Conservation (phyloP, 805 yeast genomes). For the Sugiyamaella boreocaroliniensis region DNA sequence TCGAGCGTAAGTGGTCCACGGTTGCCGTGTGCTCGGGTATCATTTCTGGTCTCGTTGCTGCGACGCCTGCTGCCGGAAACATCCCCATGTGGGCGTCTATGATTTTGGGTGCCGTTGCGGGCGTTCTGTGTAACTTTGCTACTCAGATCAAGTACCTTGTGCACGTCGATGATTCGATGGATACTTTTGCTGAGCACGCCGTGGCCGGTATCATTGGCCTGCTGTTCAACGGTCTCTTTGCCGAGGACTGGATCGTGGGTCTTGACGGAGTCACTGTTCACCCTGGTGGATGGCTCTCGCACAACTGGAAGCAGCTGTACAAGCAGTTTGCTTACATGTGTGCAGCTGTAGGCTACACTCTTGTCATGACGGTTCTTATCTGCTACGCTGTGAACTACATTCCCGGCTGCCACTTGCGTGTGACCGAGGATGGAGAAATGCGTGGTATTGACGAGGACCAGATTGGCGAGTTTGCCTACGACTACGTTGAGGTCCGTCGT, state of each 20-base stretch:
- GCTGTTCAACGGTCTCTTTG: slow-evolving; percentile 79
- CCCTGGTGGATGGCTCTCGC: slow-evolving; percentile 87
- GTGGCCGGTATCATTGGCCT: slow-evolving; percentile 90
- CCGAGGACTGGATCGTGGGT: slow-evolving; percentile 80
- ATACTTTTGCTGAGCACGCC: slow-evolving; percentile 98
- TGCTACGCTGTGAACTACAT: slow-evolving; percentile 67
- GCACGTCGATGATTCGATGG: slow-evolving; percentile 85
- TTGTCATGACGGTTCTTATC: slow-evolving; percentile 68
- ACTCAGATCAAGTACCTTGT: slow-evolving; percentile 79
- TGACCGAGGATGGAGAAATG: slow-evolving; percentile 78
- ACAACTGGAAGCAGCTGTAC: slow-evolving; percentile 86
- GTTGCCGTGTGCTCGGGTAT: slow-evolving; percentile 94
- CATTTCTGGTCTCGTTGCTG: slow-evolving; percentile 93
- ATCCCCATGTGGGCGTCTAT: slow-evolving; percentile 91
- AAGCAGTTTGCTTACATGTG: slow-evolving; percentile 78
- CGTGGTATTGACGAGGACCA: slow-evolving; percentile 93
- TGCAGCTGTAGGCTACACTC: slow-evolving; percentile 69
- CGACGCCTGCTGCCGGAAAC: slow-evolving; percentile 90
- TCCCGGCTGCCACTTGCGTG: slow-evolving; percentile 78
- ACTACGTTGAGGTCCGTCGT: slow-evolving; percentile 92
- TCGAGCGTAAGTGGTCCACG: slow-evolving; percentile 87
- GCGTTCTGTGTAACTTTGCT: slow-evolving; percentile 79
- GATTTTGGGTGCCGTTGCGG: slow-evolving; percentile 73
- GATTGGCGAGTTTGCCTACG: slow-evolving; percentile 98
- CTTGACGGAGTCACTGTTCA: slow-evolving; percentile 82